Conservation (phyloP, 2,329 filamentous ascomycete species). For the Sarocladiaceae sp. region DNA sequence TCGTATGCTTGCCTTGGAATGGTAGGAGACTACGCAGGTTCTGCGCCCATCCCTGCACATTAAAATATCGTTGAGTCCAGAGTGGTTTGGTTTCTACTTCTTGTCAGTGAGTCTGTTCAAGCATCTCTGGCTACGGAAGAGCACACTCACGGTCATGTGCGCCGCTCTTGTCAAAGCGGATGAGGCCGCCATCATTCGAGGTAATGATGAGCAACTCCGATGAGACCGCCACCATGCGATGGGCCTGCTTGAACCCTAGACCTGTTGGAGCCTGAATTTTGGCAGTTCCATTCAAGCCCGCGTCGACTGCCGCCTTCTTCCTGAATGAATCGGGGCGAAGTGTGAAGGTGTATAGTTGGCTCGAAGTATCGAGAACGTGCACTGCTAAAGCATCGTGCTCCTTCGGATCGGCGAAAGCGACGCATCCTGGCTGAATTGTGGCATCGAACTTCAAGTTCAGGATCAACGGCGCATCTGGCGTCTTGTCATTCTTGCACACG, state of each 20-base stretch:
- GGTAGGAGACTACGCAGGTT: slow-evolving; percentile 60
- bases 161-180: slow-evolving; percentile 60
- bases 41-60: slow-evolving; percentile 65
- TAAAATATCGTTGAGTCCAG: slow-evolving; percentile 70
- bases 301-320: slow-evolving; percentile 61
- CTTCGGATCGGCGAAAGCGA: slow-evolving; percentile 74
- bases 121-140: not conserved
- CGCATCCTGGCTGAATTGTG: slow-evolving; percentile 66
- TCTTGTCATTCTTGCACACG: slow-evolving; percentile 61
- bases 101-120: slow-evolving; percentile 8
- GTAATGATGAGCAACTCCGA: slow-evolving; percentile 72
- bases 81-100: slow-evolving; percentile 21
- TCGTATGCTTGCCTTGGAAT: slow-evolving; percentile 57
- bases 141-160: slow-evolving; percentile 37
- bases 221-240: slow-evolving; percentile 70
- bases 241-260: slow-evolving; percentile 70
- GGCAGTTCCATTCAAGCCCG: slow-evolving; percentile 68
- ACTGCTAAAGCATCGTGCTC: slow-evolving; percentile 72
- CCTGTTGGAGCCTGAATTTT: slow-evolving; percentile 68
- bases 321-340: slow-evolving; percentile 78
- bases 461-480: slow-evolving; percentile 63
- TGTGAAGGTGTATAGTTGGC: slow-evolving; percentile 77
- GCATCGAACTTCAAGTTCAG: slow-evolving; percentile 73
- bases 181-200: slow-evolving; percentile 70
- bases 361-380: slow-evolving; percentile 73